phyloP scores from a whole-genome alignment of 2,329 filamentous ascomycete species.

The Blastomyces silverae region DNA sequence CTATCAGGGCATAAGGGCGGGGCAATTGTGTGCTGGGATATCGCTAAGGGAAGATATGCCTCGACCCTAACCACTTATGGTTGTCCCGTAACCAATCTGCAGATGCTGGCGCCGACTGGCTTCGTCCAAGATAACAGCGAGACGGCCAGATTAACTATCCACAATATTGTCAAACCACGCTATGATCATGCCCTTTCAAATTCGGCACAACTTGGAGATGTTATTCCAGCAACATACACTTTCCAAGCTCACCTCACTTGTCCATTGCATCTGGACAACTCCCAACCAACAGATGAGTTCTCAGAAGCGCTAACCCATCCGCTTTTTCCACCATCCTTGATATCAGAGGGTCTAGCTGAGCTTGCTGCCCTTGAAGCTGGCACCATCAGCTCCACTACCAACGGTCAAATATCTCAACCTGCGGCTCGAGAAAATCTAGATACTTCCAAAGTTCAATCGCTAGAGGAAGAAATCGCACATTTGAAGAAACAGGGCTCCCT shows the following conservation, averaged over 20 bases:
- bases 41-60: conserved; percentile 61
- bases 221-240: conserved; percentile 40
- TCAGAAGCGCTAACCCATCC: conserved; percentile 35
- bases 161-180: conserved; percentile 68
- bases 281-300: conserved; percentile 26
- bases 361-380: conserved; percentile 28
- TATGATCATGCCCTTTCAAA: conserved; percentile 38
- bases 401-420: conserved; percentile 1
- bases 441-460: conserved; percentile 27
- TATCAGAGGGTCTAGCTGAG: conserved; percentile 40
- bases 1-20: conserved; percentile 76
- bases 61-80: conserved; percentile 65
- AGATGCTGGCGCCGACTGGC: conserved; percentile 59
- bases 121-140: conserved; percentile 33
- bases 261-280: conserved; percentile 18
- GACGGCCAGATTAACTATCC: conserved; percentile 45
- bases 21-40: conserved; percentile 72
- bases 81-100: conserved; percentile 73
- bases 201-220: conserved; percentile 30
- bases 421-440: conserved; percentile 13
- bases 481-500: conserved; percentile 32
- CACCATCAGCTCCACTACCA: conserved; percentile 16
- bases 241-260: conserved; percentile 36
- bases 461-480: conserved; percentile 37
- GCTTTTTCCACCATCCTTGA: conserved; percentile 34